Evolutionary conservation across 176 grass and related monocot genomes (phyloP).

Genomic region (Rhynchospora pubera): DNA sequence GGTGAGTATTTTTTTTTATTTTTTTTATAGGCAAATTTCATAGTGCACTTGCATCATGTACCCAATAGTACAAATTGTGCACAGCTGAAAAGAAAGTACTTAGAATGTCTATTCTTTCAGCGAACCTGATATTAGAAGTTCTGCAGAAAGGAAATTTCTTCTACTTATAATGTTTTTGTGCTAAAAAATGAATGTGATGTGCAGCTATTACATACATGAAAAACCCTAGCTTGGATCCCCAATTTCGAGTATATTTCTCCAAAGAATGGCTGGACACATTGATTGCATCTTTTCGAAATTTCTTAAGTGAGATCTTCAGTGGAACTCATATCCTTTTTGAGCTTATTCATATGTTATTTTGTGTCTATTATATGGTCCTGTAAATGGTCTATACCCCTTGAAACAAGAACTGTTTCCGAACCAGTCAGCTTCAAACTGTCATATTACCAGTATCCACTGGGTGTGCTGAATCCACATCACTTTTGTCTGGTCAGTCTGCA

Average conservation of each 20-base stretch:
- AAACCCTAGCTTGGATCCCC: conserved; percentile 78
- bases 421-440: not conserved
- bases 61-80: too few relatives aligned
- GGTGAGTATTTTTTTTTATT: conserved; percentile 33
- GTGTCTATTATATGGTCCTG: not conserved
- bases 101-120: not conserved
- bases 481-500: not conserved
- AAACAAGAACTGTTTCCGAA: not conserved
- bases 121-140: not conserved
- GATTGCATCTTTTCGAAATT: conserved; percentile 77
- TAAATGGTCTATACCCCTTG: not conserved
- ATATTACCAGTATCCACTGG: not conserved
- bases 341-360: not conserved
- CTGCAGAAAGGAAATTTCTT: not conserved
- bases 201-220: conserved; percentile 92
- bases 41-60: not conserved
- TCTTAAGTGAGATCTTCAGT: conserved; percentile 88
- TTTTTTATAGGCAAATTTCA: not conserved
- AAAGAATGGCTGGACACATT: conserved; percentile 88
- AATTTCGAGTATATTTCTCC: conserved; percentile 91
- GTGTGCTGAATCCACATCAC: not conserved
- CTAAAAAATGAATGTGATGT: conserved; percentile 29
- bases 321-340: conserved; percentile 84
- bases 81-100: not conserved
- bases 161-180: conserved; percentile 14